These are phyloP conservation scores for Aureobasidium subglaciale DNA, from an alignment of 2,329 filamentous ascomycete species.

Conservation along the genomic window DNA sequence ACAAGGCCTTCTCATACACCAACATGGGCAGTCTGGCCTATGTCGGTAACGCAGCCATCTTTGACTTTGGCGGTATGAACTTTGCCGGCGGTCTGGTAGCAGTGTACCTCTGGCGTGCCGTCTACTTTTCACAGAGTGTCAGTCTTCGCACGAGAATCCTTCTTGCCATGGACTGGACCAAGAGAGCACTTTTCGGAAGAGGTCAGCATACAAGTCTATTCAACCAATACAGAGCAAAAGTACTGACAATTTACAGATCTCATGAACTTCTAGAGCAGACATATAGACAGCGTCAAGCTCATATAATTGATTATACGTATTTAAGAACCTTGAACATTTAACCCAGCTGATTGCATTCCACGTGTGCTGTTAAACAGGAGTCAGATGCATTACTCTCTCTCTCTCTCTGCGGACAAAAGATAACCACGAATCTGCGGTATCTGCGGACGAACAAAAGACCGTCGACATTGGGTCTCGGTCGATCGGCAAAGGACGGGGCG, in stretches of 20 bases:
- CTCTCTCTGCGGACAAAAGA: too few relatives aligned
- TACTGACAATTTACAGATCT: conserved; percentile 17
- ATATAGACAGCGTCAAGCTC: background rate
- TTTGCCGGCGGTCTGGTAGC: conserved; percentile 79
- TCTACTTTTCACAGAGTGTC: conserved; percentile 97
- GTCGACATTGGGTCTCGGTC: background rate
- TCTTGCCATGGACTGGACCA: conserved; percentile 98
- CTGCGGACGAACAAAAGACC: background rate
- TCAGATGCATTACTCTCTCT: background rate
- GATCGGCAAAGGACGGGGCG: conserved; percentile 7
- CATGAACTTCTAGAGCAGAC: conserved; percentile 18
- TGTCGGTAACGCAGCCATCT: conserved; percentile 91
- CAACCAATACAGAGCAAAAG: background rate
- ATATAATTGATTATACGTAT: conserved; percentile 9
- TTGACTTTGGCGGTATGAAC: conserved; percentile 76
- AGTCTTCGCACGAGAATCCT: conserved; percentile 82
- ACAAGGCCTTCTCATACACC: conserved; percentile 89
- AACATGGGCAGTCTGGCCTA: conserved; percentile 91
- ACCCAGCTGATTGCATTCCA: too few relatives aligned
- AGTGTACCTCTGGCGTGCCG: conserved; percentile 90
- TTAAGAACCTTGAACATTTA: too few relatives aligned
- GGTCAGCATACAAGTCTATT: conserved; percentile 53
- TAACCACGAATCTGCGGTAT: too few relatives aligned
- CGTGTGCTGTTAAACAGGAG: too few relatives aligned
- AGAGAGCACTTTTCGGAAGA: conserved; percentile 88